phyloP scores from a whole-genome alignment of 2,329 filamentous ascomycete genomes.

The Fusarium globosum region DNA sequence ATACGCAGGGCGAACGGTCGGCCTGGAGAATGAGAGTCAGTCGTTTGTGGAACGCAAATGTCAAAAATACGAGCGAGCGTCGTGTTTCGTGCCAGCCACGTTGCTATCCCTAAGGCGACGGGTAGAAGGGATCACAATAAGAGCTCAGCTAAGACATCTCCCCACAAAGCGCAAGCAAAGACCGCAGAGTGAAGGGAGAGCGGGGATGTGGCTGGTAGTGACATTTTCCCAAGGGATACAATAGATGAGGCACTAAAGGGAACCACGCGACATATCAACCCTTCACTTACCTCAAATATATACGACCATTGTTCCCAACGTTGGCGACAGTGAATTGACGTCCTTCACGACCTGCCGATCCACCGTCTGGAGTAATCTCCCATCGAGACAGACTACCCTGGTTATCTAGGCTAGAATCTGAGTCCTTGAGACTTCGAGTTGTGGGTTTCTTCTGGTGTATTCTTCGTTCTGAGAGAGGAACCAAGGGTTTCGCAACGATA shows the following conservation, averaged over 20 bases:
- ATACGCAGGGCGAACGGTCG: constrained; percentile 69
- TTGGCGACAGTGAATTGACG: constrained; percentile 84
- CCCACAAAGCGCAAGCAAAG: constrained; percentile 28
- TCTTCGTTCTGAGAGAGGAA: constrained; percentile 60
- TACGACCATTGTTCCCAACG: constrained; percentile 84
- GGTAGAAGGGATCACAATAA: constrained; percentile 22
- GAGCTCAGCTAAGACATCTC: constrained; percentile 22
- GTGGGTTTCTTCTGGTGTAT: constrained; percentile 54
- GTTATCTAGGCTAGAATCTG: constrained; percentile 57
- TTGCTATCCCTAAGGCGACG: constrained; percentile 16
- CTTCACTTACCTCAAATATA: constrained; percentile 76
- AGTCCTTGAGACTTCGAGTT: constrained; percentile 59
- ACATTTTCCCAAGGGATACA: constrained; percentile 27
- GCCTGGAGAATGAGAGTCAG: constrained; percentile 55
- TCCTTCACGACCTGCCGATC: constrained; percentile 71
- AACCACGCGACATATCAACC: constrained; percentile 8
- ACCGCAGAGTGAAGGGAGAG: constrained; percentile 27
- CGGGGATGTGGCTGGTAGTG: constrained; percentile 24
- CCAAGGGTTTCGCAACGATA: constrained; percentile 51
- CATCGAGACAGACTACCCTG: constrained; percentile 51
- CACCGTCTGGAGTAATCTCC: constrained; percentile 69
- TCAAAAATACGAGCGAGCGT: constrained; percentile 26
- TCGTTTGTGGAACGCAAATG: constrained; percentile 29
- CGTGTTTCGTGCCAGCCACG: constrained; percentile 26
- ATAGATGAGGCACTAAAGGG: constrained; percentile 7